phyloP scores from a whole-genome alignment of 202 grass and related monocot genomes.

The Elaeis oleifera region DNA sequence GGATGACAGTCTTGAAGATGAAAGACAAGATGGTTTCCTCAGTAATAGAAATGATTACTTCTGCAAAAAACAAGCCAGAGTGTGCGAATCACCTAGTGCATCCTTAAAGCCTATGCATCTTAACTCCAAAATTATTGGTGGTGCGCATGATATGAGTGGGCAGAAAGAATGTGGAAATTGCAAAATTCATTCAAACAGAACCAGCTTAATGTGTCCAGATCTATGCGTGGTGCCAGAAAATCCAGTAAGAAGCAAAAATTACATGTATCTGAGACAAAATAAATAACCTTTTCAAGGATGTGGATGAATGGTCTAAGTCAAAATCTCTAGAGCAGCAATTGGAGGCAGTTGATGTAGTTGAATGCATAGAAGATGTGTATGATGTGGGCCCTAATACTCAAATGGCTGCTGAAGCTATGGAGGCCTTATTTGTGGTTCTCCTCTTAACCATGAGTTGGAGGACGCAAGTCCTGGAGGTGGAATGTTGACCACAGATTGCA shows the following conservation, averaged over 20 bases:
- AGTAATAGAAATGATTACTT: conserved; percentile 25
- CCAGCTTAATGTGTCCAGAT: not conserved
- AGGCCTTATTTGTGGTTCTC: conserved; percentile 45
- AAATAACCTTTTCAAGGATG: conserved; percentile 11
- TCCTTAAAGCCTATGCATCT: no score
- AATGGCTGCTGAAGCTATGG: conserved; percentile 86
- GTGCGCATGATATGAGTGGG: no score
- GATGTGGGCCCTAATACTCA: conserved; percentile 63
- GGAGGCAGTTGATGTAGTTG: conserved; percentile 16
- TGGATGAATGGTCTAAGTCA: conserved; percentile 12
- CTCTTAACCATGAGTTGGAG: conserved; percentile 21
- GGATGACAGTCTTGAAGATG: conserved; percentile 25
- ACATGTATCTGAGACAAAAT: conserved; percentile 2
- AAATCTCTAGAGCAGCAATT: conserved; percentile 23
- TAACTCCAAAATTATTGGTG: no score
- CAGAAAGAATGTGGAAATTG: no score
- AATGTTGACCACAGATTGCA: conserved; percentile 18
- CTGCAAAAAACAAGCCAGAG: conserved; percentile 18
- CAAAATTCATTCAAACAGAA: no score
- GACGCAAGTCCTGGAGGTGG: conserved; percentile 17
- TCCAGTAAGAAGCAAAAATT: not conserved
- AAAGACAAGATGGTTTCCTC: conserved; percentile 14
- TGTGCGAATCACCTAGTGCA: conserved; percentile 16
- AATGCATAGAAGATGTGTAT: conserved; percentile 28
- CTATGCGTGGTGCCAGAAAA: not conserved